Percentiles rank a stretch among this genome's conserved stretches.
phyloP scores from a whole-genome alignment of 176 grass and related monocot species.

The Aegilops umbellulata region DNA sequence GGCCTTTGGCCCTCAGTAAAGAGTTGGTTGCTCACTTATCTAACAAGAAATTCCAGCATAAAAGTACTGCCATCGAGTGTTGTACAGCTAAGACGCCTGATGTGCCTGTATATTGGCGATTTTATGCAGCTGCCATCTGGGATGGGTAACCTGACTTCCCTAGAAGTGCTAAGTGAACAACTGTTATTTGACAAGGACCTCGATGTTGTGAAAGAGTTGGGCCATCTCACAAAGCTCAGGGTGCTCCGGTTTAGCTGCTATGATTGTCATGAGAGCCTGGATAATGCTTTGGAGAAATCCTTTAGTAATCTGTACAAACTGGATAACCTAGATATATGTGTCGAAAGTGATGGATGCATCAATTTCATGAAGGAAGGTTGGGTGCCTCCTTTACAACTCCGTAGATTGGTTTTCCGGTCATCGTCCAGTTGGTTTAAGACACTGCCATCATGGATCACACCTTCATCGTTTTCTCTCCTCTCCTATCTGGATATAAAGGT shows the following conservation, averaged over 20 bases:
- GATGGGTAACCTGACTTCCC: not conserved
- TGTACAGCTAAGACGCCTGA: too few species aligned
- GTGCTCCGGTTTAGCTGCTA: not conserved
- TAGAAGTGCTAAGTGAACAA: not conserved
- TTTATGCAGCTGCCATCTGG: too few species aligned
- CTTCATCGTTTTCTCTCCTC: not conserved
- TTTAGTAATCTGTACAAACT: not conserved
- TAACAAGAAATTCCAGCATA: too few species aligned
- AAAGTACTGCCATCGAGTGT: too few species aligned
- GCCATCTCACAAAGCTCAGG: not conserved
- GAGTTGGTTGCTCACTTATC: too few species aligned
- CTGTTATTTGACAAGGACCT: not conserved
- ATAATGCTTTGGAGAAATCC: too few species aligned
- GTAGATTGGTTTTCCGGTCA: accelerated
- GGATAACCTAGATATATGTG: not conserved
- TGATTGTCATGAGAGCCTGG: not conserved
- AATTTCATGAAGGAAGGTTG: not conserved
- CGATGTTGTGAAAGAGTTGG: not conserved
- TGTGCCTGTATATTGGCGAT: too few species aligned
- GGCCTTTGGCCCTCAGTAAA: too few species aligned
- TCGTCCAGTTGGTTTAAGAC: not conserved
- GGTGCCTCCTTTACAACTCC: not conserved
- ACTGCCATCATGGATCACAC: not conserved
- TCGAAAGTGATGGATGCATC: accelerated
- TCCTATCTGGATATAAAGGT: not conserved